Percentiles rank a stretch among this genome's conserved stretches.
phyloP scores from a whole-genome alignment of 75 land plant genomes.

The Pinus taeda region DNA sequence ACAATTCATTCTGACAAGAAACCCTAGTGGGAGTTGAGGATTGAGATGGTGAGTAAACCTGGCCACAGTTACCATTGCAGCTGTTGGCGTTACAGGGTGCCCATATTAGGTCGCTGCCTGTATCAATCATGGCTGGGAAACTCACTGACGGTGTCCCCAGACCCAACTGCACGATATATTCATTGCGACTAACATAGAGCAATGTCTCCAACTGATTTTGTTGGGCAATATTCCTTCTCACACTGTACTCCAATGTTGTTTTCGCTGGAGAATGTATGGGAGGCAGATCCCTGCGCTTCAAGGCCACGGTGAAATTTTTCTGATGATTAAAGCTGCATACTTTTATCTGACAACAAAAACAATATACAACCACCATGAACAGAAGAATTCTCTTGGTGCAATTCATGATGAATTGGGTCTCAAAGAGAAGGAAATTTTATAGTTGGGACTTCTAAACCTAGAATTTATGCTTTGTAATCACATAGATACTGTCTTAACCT shows the following conservation, averaged over 20 bases:
- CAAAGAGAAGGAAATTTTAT: too few relatives aligned
- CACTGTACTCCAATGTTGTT: background rate
- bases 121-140: slow-evolving; percentile 20
- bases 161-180: slow-evolving; percentile 17
- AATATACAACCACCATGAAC: background rate
- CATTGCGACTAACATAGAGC: background rate
- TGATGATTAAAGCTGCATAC: background rate
- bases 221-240: background rate
- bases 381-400: background rate
- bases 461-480: too few relatives aligned
- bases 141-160: slow-evolving; percentile 17
- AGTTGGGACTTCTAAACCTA: too few relatives aligned
- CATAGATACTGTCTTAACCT: too few relatives aligned
- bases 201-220: background rate
- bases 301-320: background rate
- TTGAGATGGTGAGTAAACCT: background rate
- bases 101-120: slow-evolving; percentile 34
- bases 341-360: background rate
- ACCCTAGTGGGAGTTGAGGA: background rate
- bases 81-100: background rate
- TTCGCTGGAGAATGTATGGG: too few relatives aligned
- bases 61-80: background rate
- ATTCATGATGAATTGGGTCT: too few relatives aligned
- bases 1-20: background rate
- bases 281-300: background rate